Evolutionary conservation across 345 rosid genomes (phyloP).

Genomic region (Gossypium ekmanianum): DNA sequence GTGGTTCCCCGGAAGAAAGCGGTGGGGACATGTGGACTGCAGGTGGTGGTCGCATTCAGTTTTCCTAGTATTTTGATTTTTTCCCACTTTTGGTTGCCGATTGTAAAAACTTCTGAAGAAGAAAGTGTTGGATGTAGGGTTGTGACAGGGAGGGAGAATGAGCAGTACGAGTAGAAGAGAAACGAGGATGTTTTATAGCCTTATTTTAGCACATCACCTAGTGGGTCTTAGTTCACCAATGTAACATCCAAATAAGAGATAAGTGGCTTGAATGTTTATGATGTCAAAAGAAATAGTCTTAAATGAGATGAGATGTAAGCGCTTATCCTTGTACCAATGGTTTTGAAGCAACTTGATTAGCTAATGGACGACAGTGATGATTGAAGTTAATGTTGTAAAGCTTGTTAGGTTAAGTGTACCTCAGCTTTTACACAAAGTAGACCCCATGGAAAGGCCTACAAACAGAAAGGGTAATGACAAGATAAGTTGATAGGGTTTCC

Average conservation of each 20-base stretch:
- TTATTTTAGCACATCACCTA: not conserved
- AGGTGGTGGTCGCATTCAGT: constrained; percentile 17
- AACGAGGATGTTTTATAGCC: constrained; percentile 8
- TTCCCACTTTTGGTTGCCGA: too few relatives aligned
- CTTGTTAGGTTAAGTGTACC: not conserved
- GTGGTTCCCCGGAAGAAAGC: constrained; percentile 16
- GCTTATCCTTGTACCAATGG: not conserved
- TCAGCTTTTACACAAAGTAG: not conserved
- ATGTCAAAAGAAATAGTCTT: not conserved
- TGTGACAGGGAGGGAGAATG: too few relatives aligned
- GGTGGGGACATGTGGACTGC: constrained; percentile 22
- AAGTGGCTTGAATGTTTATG: not conserved
- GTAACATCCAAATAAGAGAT: not conserved
- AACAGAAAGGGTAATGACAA: not conserved
- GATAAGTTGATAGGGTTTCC: constrained; percentile 3
- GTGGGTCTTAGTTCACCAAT: not conserved
- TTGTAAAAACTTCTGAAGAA: not conserved
- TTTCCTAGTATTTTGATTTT: not conserved
- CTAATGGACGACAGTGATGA: not conserved
- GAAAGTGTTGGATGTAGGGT: not conserved
- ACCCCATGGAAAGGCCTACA: not conserved
- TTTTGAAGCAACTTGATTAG: not conserved
- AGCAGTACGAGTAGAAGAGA: not conserved
- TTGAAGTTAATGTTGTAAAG: not conserved
- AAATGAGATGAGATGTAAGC: not conserved